Evolutionary conservation across 2,329 filamentous ascomycete genomes (phyloP).

Genomic region (Parafenestella ontariensis): DNA sequence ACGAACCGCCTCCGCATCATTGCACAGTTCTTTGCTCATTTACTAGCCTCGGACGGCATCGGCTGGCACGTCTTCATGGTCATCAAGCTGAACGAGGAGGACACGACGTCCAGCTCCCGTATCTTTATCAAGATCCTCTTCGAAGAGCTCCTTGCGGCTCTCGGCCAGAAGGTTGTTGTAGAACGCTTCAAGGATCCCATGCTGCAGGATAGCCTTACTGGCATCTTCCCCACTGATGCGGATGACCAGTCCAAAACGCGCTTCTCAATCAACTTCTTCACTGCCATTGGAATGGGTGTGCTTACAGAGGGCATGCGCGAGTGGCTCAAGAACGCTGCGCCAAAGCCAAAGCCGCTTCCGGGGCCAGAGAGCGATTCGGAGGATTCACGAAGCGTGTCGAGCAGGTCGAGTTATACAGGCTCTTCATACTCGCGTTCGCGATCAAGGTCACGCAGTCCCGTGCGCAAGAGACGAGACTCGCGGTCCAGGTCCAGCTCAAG

Average conservation of each 20-base stretch:
- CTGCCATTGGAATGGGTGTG: conserved; percentile 93
- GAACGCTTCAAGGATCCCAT: conserved; percentile 76
- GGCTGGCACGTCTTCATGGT: conserved; percentile 88
- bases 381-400: conserved; percentile 43
- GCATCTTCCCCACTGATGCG: conserved; percentile 88
- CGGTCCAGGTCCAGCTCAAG: conserved; percentile 35
- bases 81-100: conserved; percentile 92
- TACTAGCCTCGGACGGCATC: conserved; percentile 86
- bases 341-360: conserved; percentile 73
- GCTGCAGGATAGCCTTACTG: conserved; percentile 78
- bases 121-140: conserved; percentile 99
- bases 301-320: conserved; percentile 96
- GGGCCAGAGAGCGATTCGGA: conserved; percentile 44
- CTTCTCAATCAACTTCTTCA: conserved; percentile 99
- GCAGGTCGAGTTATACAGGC: conserved; percentile 43
- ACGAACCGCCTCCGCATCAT: conserved; percentile 95
- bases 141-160: conserved; percentile 85
- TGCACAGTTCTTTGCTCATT: conserved; percentile 90
- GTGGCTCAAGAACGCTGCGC: conserved; percentile 79
- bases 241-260: conserved; percentile 82
- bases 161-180: conserved; percentile 82
- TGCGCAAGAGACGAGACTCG: conserved; percentile 28
- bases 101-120: conserved; percentile 93
- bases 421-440: conserved; percentile 36
- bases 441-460: conserved; percentile 21